A percentile compares a stretch with the other conserved stretches of the same genome.
Evolutionary conservation across 2,329 filamentous ascomycete genomes (phyloP).

Genomic region (Talaromyces sp.): DNA sequence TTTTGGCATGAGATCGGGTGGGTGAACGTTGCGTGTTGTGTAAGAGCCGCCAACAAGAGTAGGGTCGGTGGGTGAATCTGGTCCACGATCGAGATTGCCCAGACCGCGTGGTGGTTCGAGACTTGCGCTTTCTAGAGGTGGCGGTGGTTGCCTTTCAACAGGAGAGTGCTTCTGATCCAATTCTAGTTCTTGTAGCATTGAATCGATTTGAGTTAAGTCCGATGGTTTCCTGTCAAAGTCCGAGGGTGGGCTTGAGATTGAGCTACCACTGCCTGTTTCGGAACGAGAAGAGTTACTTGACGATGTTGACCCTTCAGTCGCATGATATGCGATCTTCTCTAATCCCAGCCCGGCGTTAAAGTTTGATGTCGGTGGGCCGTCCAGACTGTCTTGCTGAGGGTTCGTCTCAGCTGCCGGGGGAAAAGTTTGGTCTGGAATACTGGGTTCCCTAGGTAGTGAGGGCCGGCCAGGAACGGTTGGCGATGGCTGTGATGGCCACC

Average conservation of each 20-base stretch:
- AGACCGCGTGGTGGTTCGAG: slow-evolving; percentile 34
- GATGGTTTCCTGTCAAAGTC: slow-evolving; percentile 35
- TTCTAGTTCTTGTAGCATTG: slow-evolving; percentile 58
- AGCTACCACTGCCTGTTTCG: slow-evolving; percentile 60
- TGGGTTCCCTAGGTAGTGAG: slow-evolving; percentile 9
- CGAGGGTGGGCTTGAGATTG: slow-evolving; percentile 59
- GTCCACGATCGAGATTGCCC: slow-evolving; percentile 32
- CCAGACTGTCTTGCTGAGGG: neutral
- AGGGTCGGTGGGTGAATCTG: slow-evolving; percentile 52
- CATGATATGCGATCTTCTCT: slow-evolving; percentile 62
- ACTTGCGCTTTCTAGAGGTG: neutral
- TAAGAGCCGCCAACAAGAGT: slow-evolving; percentile 43
- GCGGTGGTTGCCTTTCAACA: slow-evolving; percentile 20
- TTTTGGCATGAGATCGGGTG: slow-evolving; percentile 14
- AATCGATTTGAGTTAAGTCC: slow-evolving; percentile 48
- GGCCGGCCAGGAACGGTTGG: slow-evolving; percentile 15
- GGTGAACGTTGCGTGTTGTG: slow-evolving; percentile 1
- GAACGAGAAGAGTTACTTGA: slow-evolving; percentile 64
- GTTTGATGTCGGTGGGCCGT: slow-evolving; percentile 30
- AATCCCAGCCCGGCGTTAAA: slow-evolving; percentile 42
- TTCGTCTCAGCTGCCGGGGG: neutral
- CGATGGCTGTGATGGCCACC: slow-evolving; percentile 20
- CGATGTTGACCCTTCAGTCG: slow-evolving; percentile 62
- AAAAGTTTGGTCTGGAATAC: neutral
- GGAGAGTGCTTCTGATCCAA: slow-evolving; percentile 35